Base-by-base conservation (phyloP, 2,329 filamentous ascomycete species). In the Westerdykella aurantiaca region DNA sequence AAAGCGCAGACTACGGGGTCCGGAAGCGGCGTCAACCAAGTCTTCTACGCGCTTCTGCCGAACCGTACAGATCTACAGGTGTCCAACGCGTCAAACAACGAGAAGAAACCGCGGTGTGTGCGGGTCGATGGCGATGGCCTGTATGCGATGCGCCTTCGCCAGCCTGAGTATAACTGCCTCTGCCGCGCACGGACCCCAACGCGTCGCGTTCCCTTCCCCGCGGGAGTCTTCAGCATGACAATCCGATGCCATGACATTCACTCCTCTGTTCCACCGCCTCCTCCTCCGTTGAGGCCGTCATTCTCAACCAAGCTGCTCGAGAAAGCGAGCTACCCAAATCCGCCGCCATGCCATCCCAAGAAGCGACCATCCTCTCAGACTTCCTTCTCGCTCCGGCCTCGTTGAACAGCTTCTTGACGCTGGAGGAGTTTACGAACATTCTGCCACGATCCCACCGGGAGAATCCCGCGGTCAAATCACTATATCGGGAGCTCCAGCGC, bases 401-500 rank as follows among this genome's bases (percentile, higher is more conserved):
- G 22, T 74, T 95, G 31, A 83, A 85, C 34, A 78, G 83, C 50
- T 79, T 89, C 59, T 73, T 89, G 53, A 83, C 87, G 6, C 76
- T 89, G 38, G 75, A 82, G 45, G 79, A 88, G 52, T 95, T 95
- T 72, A 81, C 80, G 35, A 76, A 82, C 22, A 76, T 91, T 34
- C 93, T 95, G 59, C 88, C 88, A 10, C 79, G 76, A 40, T 68
- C 78, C 33, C 73, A 82, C 39, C 83, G 82, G 46, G 71, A 76
- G 18, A 83, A 82, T 38, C 79, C 85, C 0, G 81, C 84, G 44
- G 76, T 91, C 38, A 79, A 81, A 44, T 72, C 76, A 0, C 74
- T 95, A 5, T 95, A 94, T 63, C 81, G 85, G 38, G 86, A 93
- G 63, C 75, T 95, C 2, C 86, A 93, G 57, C 77, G 82, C 46